Conservation (phyloP, 768 basidiomycete species). For the Termitomyces sp. region DNA sequence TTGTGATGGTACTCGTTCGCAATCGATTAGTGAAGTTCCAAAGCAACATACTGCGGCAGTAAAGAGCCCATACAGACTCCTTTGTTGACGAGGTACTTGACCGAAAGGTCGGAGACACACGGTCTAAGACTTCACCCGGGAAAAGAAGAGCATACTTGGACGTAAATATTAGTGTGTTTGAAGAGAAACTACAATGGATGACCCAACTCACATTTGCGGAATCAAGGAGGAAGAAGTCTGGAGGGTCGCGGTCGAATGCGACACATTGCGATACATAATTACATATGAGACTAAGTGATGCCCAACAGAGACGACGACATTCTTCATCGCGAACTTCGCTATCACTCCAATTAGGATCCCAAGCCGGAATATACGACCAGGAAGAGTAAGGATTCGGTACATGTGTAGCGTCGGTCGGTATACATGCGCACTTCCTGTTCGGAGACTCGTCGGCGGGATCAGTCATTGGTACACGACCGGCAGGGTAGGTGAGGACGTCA, state of each 20-base stretch:
- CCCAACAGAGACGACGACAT: constrained; percentile 75
- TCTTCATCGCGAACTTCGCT: constrained; percentile 63
- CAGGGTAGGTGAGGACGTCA: constrained; percentile 48
- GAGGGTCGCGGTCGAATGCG: constrained; percentile 56
- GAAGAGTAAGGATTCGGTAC: constrained; percentile 35
- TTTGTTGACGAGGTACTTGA: constrained; percentile 53
- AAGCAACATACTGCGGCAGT: constrained; percentile 77
- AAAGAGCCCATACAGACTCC: constrained; percentile 79
- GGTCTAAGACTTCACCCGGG: constrained; percentile 68
- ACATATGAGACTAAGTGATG: constrained; percentile 64
- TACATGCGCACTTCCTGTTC: constrained; percentile 43
- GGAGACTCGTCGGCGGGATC: constrained; percentile 25
- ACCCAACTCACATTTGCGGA: constrained; percentile 56
- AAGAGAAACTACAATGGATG: constrained; percentile 2
- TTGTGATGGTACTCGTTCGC: constrained; percentile 34
- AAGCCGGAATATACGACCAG: constrained; percentile 53
- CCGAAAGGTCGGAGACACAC: constrained; percentile 35
- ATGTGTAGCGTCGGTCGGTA: constrained; percentile 31
- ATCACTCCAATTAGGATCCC: constrained; percentile 56
- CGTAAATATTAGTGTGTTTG: constrained; percentile 8
- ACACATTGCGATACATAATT: constrained; percentile 67
- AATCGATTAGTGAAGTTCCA: constrained; percentile 70
- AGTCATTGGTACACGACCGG: constrained; percentile 48
- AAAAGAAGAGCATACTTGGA: constrained; percentile 62
- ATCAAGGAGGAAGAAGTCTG: constrained; percentile 57